Evolutionary conservation across 371 early-diverging fungal genomes (phyloP).

Genomic region (Mortierella sp.): DNA sequence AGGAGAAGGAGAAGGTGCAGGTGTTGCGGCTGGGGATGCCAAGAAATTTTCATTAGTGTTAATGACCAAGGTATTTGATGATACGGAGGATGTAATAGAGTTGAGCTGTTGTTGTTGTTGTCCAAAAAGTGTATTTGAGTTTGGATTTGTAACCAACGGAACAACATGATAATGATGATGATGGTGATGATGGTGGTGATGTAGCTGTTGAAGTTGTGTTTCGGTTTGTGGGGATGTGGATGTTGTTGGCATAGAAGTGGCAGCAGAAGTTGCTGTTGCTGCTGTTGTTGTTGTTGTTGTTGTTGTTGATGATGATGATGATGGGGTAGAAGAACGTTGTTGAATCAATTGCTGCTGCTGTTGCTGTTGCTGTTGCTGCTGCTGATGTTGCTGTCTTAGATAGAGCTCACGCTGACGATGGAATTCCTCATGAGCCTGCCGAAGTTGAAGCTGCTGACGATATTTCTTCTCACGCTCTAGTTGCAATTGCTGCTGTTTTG

Average conservation of each 20-base stretch:
- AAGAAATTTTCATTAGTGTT: neutral
- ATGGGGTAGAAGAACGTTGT: neutral
- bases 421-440: constrained; percentile 40
- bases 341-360: too few species aligned
- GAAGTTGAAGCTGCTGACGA: constrained; percentile 30
- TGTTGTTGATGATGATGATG: too few species aligned
- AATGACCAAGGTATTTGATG: neutral
- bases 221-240: neutral
- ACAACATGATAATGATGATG: constrained; percentile 37
- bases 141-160: constrained; percentile 1
- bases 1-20: neutral
- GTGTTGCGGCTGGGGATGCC: constrained; percentile 4
- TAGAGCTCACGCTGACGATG: constrained; percentile 39
- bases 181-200: constrained; percentile 39
- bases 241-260: constrained; percentile 6
- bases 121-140: neutral
- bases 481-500: constrained; percentile 20
- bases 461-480: constrained; percentile 24
- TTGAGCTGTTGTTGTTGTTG: constrained; percentile 1
- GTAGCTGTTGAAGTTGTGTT: constrained; percentile 4
- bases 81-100: neutral
- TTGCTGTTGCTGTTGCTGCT: constrained; percentile 19
- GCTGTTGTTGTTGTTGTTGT: too few species aligned
- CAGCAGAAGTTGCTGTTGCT: neutral
- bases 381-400: constrained; percentile 22